These are phyloP conservation scores for Gnomoniopsis sp. DNA, from an alignment of 2,329 filamentous ascomycete genomes.

Conservation along the genomic window DNA sequence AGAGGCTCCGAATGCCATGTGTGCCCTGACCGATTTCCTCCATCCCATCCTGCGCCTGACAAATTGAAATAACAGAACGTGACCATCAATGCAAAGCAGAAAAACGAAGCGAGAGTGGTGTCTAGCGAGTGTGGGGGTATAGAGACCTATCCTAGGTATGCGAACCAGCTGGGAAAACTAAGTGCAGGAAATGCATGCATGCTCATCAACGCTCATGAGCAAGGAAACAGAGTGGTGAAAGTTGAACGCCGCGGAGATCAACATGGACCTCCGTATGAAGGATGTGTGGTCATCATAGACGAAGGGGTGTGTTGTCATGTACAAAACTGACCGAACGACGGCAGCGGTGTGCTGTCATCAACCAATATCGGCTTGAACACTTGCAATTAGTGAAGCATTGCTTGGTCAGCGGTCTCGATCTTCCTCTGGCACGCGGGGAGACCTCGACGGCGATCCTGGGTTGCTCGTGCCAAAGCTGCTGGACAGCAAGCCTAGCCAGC, in stretches of 20 bases:
- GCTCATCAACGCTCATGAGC: constrained; percentile 2
- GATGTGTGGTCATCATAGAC: neutral
- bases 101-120: constrained; percentile 2
- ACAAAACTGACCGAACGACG: neutral
- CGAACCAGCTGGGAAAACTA: neutral
- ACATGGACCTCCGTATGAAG: neutral
- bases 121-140: constrained; percentile 17
- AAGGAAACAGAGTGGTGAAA: neutral
- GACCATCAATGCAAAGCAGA: neutral
- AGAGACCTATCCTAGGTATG: constrained; percentile 4
- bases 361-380: neutral
- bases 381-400: too few species aligned
- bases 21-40: too few species aligned
- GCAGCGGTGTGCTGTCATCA: neutral
- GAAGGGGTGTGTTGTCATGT: neutral
- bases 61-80: neutral
- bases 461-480: constrained; percentile 14
- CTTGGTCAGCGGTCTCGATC: constrained; percentile 16
- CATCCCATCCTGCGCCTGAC: constrained; percentile 7
- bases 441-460: constrained; percentile 8
- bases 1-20: too few species aligned
- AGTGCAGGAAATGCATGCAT: constrained; percentile 3
- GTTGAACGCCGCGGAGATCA: neutral
- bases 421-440: constrained; percentile 5
- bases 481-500: constrained; percentile 15